A percentile compares a stretch with the other conserved stretches of the same genome.
These are phyloP conservation scores for Mortierella sp. DNA, from an alignment of 371 early-diverging fungal species.

Conservation along the genomic window DNA sequence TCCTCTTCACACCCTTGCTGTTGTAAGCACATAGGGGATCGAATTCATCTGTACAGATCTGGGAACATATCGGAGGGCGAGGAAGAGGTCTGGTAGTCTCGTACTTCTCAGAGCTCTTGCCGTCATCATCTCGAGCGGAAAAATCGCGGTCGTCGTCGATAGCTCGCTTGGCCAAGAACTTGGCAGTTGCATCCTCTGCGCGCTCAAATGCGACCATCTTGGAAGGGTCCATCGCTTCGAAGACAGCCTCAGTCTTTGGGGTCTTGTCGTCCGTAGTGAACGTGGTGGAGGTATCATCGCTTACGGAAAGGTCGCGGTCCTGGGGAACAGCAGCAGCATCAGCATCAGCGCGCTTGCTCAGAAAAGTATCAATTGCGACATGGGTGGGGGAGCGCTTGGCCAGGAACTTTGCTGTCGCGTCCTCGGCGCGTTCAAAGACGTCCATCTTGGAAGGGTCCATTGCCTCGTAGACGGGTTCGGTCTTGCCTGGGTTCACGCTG, in stretches of 20 bases:
- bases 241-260: background rate
- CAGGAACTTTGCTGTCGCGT: background rate
- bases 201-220: background rate
- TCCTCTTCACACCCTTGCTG: background rate
- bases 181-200: background rate
- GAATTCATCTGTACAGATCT: background rate
- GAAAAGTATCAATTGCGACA: too few relatives aligned
- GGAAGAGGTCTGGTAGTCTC: background rate
- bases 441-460: background rate
- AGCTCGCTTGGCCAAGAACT: background rate
- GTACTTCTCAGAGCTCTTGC: background rate
- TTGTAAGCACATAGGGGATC: background rate
- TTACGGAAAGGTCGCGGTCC: too few relatives aligned
- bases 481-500: background rate
- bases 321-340: too few relatives aligned
- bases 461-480: background rate
- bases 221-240: background rate
- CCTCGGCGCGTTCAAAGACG: background rate
- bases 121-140: background rate
- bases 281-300: too few relatives aligned
- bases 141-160: background rate
- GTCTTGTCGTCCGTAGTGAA: too few relatives aligned
- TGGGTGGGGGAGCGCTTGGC: background rate
- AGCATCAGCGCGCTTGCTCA: too few relatives aligned
- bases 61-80: background rate